These are phyloP conservation scores for Dryas integrifolia DNA, from an alignment of 331 rosid genomes.

Conservation along the genomic window DNA sequence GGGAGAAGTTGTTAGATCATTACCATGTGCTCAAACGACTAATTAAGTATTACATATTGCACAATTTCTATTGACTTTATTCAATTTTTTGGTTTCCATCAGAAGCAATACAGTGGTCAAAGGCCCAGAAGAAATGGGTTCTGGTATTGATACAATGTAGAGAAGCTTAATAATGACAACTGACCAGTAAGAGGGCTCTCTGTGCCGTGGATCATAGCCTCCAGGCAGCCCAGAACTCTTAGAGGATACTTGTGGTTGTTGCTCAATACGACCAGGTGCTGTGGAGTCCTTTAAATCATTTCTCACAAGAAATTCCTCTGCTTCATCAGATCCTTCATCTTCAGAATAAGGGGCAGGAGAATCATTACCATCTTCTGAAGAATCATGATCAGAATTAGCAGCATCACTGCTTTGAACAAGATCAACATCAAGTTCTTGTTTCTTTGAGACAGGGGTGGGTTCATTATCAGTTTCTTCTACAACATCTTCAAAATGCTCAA, in stretches of 20 bases:
- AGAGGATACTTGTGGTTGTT: constrained; percentile 36
- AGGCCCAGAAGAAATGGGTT: neutral
- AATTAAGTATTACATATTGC: neutral
- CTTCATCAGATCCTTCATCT: constrained; percentile 61
- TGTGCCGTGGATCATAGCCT: constrained; percentile 78
- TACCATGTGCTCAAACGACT: neutral
- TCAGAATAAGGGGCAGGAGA: constrained; percentile 50
- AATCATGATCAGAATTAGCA: constrained; percentile 43
- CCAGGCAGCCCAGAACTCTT: constrained; percentile 60
- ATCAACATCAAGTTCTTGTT: constrained; percentile 29
- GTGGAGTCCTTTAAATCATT: constrained; percentile 33
- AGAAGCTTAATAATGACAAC: constrained; percentile 22
- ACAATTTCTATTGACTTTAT: neutral
- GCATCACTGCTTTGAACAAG: constrained; percentile 31
- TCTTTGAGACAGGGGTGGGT: constrained; percentile 36
- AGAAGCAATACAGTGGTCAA: neutral
- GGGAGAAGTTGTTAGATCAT: neutral
- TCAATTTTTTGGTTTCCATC: neutral
- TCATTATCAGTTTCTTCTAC: constrained; percentile 54
- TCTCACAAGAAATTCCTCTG: constrained; percentile 46
- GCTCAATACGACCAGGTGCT: constrained; percentile 30
- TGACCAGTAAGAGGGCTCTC: constrained; percentile 91
- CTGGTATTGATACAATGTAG: neutral
- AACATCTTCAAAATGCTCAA: constrained; percentile 90
- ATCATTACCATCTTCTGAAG: constrained; percentile 61